phyloP scores from a whole-genome alignment of 116 monocot species.

The Dioscorea cayenensis region DNA sequence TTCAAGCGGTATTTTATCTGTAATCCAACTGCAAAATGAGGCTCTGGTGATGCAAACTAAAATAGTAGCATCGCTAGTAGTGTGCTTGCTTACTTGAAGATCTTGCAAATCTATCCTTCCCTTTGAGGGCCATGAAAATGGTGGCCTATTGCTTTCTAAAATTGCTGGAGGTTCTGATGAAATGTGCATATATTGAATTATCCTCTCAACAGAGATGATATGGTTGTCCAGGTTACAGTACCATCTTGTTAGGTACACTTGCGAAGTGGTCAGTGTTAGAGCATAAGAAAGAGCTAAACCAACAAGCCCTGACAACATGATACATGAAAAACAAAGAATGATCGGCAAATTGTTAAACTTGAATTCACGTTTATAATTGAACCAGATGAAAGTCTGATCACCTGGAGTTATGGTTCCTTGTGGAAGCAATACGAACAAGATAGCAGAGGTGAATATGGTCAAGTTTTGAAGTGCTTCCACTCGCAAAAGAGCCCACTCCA shows the following conservation, averaged over 20 bases:
- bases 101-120: conserved; percentile 1
- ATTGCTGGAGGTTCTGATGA: background rate
- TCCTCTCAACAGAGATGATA: conserved; percentile 51
- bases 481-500: conserved; percentile 47
- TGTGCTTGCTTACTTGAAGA: background rate
- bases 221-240: conserved; percentile 49
- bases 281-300: conserved; percentile 53
- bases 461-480: conserved; percentile 42
- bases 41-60: background rate
- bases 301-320: conserved; percentile 22
- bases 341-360: background rate
- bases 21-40: background rate
- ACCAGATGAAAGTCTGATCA: background rate
- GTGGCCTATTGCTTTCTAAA: background rate
- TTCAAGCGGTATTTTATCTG: conserved; percentile 52
- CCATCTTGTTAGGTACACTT: conserved; percentile 41
- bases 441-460: conserved; percentile 30
- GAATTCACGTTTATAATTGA: too few species aligned
- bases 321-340: background rate
- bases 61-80: background rate
- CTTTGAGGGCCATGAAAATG: background rate
- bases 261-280: conserved; percentile 25
- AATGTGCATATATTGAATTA: conserved; percentile 49
- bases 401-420: conserved; percentile 27
- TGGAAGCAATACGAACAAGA: conserved; percentile 38